Evolutionary conservation across 169 alveolate genomes (phyloP), one percentile per base, ranked within the genome.

Genomic region (Eimeria acervulina): DNA sequence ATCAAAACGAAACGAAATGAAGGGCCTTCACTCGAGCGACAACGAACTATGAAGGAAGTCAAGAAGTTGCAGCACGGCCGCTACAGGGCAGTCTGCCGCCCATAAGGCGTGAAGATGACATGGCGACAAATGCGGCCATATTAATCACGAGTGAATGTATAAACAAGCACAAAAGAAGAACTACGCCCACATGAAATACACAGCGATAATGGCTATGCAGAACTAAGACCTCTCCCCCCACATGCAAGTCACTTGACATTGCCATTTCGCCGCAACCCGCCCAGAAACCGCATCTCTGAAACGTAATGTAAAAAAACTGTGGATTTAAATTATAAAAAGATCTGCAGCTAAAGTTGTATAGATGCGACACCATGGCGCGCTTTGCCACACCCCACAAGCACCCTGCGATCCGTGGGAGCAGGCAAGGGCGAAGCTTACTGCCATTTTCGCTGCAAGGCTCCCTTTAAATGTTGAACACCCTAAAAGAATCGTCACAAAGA

Each of bases 401-500:
- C 55, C 38, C 33, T 36, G 59, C 3, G 51, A 23, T 23, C 31
- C 13, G 44, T 42, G 10, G 40, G 63, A 33, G 33, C 26, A 36
- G 19, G n/a, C 44, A 33, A n/a, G 10, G 78, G 78, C 38, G 21
- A 61, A 7, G 93, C 93, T 85, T 85, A 85, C 93, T 85, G 93
- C 93, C 93, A 85, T 85, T 38, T 85, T 85, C 93, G 93, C 93
- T 85, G 93, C 93, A 85, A 85, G 93, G 93, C 74, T 85, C 93
- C 68, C 93, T 55, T 61, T 21, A 21, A 85, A 85, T 26, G 80
- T 38, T 61, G 42, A 47, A 85, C 42, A 85, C 66, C 78, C 93
- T 55, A 28, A 85, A 83, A 85, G 38, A 85, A 61, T 85, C 80
- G 81, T 33, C 13, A 55, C 80, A 85, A 38, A 36, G 93, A 33